Evolutionary conservation across 2,329 filamentous ascomycete species (phyloP).

Genomic region (Venturia nashicola): DNA sequence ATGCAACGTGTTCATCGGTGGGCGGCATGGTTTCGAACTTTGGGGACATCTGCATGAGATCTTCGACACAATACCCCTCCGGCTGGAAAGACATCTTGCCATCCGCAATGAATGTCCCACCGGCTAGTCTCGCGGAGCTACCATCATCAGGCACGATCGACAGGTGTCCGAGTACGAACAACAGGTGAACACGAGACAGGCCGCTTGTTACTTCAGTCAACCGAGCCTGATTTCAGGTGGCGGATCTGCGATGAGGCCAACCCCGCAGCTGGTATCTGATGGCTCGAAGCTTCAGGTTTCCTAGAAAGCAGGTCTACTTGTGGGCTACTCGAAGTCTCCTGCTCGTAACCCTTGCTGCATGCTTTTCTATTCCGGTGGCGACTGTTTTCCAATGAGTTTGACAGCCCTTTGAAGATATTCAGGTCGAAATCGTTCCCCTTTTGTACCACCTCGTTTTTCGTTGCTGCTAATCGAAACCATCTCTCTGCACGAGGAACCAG

Average conservation of each 20-base stretch:
- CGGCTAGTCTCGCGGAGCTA: neutral
- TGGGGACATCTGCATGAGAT: neutral
- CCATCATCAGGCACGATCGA: neutral
- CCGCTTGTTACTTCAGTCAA: neutral
- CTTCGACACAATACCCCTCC: neutral
- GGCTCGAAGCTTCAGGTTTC: neutral
- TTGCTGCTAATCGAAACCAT: neutral
- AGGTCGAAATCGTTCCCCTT: neutral
- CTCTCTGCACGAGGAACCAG: neutral
- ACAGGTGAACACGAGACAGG: neutral
- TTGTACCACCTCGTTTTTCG: neutral
- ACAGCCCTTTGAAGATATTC: neutral
- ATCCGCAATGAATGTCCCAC: neutral
- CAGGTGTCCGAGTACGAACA: neutral
- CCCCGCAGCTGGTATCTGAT: neutral
- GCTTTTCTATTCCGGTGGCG: neutral
- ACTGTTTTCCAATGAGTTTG: neutral
- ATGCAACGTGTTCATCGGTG: neutral
- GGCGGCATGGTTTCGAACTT: neutral
- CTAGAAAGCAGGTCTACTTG: neutral
- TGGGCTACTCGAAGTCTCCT: neutral
- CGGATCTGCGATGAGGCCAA: neutral
- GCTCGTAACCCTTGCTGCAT: neutral
- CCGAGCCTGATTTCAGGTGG: neutral
- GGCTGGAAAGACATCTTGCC: neutral